Evolutionary conservation across 352 stramenopile species (phyloP).

Genomic region (Phytopythium vexans): DNA sequence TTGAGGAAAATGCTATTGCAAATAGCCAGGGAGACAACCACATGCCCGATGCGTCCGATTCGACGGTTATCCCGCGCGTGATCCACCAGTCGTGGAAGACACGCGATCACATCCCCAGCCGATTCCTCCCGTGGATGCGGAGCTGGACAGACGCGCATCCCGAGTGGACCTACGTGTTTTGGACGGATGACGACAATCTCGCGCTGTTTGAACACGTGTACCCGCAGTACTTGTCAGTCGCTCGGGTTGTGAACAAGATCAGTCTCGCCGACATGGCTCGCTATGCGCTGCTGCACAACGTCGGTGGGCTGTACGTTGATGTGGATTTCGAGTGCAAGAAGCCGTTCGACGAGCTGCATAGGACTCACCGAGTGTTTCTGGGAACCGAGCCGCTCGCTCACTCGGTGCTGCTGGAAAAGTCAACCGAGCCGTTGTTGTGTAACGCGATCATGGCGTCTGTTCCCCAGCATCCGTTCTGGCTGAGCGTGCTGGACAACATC

Average conservation of each 20-base stretch:
- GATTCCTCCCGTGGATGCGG: slow-evolving; percentile 55
- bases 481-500: slow-evolving; percentile 46
- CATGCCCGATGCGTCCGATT: too few relatives aligned
- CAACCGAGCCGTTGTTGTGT: slow-evolving; percentile 26
- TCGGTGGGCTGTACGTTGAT: slow-evolving; percentile 52
- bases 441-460: slow-evolving; percentile 59
- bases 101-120: slow-evolving; percentile 27
- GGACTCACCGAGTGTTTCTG: slow-evolving; percentile 31
- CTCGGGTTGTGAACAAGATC: slow-evolving; percentile 35
- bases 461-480: slow-evolving; percentile 46
- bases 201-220: slow-evolving; percentile 43
- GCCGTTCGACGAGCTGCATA: slow-evolving; percentile 33
- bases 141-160: slow-evolving; percentile 41
- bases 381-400: slow-evolving; percentile 42
- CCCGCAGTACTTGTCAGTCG: slow-evolving; percentile 39
- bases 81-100: slow-evolving; percentile 65
- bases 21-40: too few relatives aligned
- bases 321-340: slow-evolving; percentile 50
- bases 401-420: slow-evolving; percentile 43
- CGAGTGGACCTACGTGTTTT: slow-evolving; percentile 56
- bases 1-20: too few relatives aligned
- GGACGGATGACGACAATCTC: slow-evolving; percentile 53
- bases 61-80: slow-evolving; percentile 29
- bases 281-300: slow-evolving; percentile 47
- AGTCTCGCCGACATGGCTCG: slow-evolving; percentile 46